phyloP scores from a whole-genome alignment of 257 asterid genomes.

The Nyctanthes arbortristis region DNA sequence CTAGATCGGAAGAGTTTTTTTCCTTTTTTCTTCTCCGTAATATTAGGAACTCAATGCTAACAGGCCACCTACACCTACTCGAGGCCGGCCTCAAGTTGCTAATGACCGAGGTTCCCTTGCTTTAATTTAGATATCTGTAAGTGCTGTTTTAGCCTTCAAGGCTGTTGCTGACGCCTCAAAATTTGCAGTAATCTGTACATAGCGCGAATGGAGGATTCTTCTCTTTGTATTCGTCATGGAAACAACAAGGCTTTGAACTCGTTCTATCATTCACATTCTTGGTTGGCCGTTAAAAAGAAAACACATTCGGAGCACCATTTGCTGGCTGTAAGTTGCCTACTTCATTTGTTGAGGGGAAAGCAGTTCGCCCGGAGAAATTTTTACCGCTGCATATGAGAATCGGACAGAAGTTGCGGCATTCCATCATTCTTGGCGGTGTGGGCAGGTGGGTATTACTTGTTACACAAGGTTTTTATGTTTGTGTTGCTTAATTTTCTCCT shows the following conservation, averaged over 20 bases:
- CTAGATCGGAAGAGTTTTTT: neutral
- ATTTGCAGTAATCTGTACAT: conserved; percentile 70
- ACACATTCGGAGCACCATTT: neutral
- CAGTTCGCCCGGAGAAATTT: conserved; percentile 31
- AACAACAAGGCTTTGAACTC: conserved; percentile 23
- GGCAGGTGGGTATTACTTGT: conserved; percentile 34
- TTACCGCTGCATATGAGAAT: conserved; percentile 52
- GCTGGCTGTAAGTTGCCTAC: neutral
- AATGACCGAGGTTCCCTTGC: conserved; percentile 95
- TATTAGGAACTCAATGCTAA: conserved; percentile 93
- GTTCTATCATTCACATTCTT: conserved; percentile 8
- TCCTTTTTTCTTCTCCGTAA: neutral
- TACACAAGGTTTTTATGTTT: conserved; percentile 22
- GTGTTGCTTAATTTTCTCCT: too few species aligned
- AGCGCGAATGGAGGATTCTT: conserved; percentile 46
- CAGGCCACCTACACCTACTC: conserved; percentile 96
- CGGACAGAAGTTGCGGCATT: conserved; percentile 37
- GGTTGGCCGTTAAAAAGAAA: conserved; percentile 26
- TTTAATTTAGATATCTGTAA: conserved; percentile 77
- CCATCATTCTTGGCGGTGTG: conserved; percentile 33
- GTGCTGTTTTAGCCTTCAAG: too few species aligned
- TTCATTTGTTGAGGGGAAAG: conserved; percentile 24
- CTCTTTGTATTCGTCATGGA: conserved; percentile 22
- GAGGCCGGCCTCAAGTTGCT: conserved; percentile 96
- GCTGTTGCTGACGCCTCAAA: conserved; percentile 54